phyloP scores from a whole-genome alignment of 805 yeast species.

The Cyberlindnera americana region DNA sequence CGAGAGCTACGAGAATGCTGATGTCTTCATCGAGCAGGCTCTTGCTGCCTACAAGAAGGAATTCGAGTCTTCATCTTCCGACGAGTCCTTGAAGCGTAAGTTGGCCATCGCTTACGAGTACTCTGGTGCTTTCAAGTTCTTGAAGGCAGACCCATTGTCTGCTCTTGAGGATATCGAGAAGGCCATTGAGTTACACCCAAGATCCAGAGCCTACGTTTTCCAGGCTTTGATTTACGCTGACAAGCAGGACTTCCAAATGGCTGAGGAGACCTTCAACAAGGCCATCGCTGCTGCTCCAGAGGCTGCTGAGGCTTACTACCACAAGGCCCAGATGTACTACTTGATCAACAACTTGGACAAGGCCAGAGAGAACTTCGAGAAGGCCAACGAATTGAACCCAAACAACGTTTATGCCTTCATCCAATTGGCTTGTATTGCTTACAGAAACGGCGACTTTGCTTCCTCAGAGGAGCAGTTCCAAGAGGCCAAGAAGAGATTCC shows the following conservation, averaged over 20 bases:
- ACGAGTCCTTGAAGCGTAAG: constrained; percentile 33
- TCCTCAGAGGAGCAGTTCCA: constrained; percentile 64
- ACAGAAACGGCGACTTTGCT: constrained; percentile 62
- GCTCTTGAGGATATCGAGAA: constrained; percentile 63
- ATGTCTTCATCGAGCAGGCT: constrained; percentile 51
- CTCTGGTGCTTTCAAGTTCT: constrained; percentile 76
- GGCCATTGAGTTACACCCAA: constrained; percentile 65
- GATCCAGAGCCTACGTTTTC: constrained; percentile 78
- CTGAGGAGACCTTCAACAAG: constrained; percentile 65
- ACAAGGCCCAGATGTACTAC: constrained; percentile 89
- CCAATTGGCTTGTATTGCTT: constrained; percentile 88
- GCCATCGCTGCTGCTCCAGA: constrained; percentile 69
- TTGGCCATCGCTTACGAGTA: constrained; percentile 79
- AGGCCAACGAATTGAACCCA: constrained; percentile 71
- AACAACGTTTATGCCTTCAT: constrained; percentile 80
- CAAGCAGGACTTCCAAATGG: constrained; percentile 62
- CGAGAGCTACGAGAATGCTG: constrained; percentile 37
- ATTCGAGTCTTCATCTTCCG: constrained; percentile 22
- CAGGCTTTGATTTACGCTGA: constrained; percentile 84
- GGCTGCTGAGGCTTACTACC: constrained; percentile 84
- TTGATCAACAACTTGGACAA: constrained; percentile 67
- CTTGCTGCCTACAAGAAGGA: constrained; percentile 39
- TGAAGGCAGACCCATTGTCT: constrained; percentile 65
- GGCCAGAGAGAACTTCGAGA: constrained; percentile 72
- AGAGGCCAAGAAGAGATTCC: constrained; percentile 70